These are phyloP conservation scores for Trametes gibbosa DNA, from an alignment of 768 basidiomycete species.

Conservation along the genomic window DNA sequence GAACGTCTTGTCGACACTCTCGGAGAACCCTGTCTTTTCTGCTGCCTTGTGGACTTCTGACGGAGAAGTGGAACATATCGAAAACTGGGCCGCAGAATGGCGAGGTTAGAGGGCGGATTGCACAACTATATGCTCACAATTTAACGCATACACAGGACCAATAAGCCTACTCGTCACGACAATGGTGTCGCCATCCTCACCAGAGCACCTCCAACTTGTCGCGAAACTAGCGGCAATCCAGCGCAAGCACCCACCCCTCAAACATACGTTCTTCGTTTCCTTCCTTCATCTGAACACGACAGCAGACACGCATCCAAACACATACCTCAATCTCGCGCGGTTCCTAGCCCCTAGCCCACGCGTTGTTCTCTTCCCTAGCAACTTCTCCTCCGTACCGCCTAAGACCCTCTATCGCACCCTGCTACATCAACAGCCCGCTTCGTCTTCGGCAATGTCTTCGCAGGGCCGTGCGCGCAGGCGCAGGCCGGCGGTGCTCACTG, in stretches of 20 bases:
- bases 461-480: not conserved
- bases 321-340: conserved; percentile 62
- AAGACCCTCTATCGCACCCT: conserved; percentile 26
- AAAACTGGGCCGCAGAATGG: conserved; percentile 42
- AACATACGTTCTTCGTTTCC: conserved; percentile 40
- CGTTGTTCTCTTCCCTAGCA: conserved; percentile 52
- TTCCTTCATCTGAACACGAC: conserved; percentile 41
- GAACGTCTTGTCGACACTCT: conserved; percentile 14
- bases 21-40: conserved; percentile 29
- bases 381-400: conserved; percentile 32
- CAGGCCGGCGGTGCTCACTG: conserved; percentile 31
- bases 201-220: conserved; percentile 23
- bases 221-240: conserved; percentile 18
- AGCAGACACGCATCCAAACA: conserved; percentile 42
- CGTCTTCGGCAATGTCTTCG: conserved; percentile 8
- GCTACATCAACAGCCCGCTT: conserved; percentile 13
- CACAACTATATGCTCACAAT: not conserved
- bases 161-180: conserved; percentile 50
- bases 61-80: conserved; percentile 32
- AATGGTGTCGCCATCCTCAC: conserved; percentile 29
- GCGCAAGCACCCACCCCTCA: conserved; percentile 11
- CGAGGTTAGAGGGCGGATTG: conserved; percentile 33
- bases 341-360: conserved; percentile 49
- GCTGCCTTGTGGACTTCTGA: conserved; percentile 53
- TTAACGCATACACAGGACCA: conserved; percentile 35